Evolutionary conservation across 306 rosid species (phyloP).

Genomic region (Castanea mollissima): DNA sequence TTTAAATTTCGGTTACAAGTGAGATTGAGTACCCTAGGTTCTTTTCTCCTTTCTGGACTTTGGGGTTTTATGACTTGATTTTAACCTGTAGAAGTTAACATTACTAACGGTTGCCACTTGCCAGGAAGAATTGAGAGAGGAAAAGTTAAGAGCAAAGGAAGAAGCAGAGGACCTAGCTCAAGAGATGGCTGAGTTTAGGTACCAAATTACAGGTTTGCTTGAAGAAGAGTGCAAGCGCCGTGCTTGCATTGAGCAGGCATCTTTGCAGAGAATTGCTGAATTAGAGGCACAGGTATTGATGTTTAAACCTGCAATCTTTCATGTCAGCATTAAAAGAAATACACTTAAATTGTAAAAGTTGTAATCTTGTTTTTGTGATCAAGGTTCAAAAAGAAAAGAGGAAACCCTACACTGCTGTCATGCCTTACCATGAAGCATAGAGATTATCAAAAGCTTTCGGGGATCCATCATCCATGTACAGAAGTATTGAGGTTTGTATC

Average conservation of each 20-base stretch:
- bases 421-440: constrained; percentile 35
- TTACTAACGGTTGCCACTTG: constrained; percentile 36
- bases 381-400: constrained; percentile 57
- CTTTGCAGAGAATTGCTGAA: constrained; percentile 80
- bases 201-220: constrained; percentile 69
- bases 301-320: constrained; percentile 14
- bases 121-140: constrained; percentile 74
- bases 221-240: constrained; percentile 94
- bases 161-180: constrained; percentile 94
- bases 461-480: constrained; percentile 12
- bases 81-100: constrained; percentile 11
- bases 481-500: constrained; percentile 38
- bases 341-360: neutral
- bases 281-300: constrained; percentile 81
- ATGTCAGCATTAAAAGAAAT: neutral
- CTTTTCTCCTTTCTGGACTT: constrained; percentile 12
- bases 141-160: constrained; percentile 82
- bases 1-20: neutral
- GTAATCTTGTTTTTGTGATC: constrained; percentile 18
- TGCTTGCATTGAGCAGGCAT: constrained; percentile 85
- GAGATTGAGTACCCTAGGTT: neutral
- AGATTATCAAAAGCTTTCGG: constrained; percentile 18
- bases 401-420: constrained; percentile 26
- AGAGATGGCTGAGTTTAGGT: constrained; percentile 97
- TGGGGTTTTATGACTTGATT: constrained; percentile 20